Evolutionary conservation across 768 basidiomycete genomes (phyloP).

Genomic region (Pleurotus platypus): DNA sequence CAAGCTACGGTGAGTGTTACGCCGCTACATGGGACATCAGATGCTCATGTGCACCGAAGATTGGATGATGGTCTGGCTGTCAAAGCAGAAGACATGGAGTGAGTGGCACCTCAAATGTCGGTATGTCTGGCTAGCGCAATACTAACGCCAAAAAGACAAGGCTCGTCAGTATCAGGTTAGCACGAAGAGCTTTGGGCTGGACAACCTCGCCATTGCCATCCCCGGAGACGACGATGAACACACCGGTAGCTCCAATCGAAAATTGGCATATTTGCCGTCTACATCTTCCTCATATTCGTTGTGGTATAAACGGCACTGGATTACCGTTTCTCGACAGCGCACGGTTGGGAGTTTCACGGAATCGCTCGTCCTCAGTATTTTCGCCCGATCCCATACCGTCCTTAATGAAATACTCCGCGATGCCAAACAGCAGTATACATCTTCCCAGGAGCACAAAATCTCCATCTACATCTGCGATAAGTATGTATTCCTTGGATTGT

Average conservation of each 20-base stretch:
- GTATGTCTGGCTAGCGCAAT: no score
- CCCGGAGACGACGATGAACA: constrained; percentile 6
- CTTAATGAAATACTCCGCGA: constrained; percentile 52
- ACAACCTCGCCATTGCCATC: not conserved
- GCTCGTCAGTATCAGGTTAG: constrained; percentile 47
- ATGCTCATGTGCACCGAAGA: constrained; percentile 24
- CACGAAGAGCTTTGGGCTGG: constrained; percentile 21
- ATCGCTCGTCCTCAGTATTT: constrained; percentile 40
- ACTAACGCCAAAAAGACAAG: constrained; percentile 21
- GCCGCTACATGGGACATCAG: not conserved
- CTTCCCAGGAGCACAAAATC: constrained; percentile 47
- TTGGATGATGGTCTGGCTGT: constrained; percentile 60
- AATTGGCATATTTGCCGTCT: constrained; percentile 43
- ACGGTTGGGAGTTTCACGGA: constrained; percentile 30
- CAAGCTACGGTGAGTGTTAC: constrained; percentile 18
- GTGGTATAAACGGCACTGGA: constrained; percentile 49
- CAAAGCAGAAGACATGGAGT: constrained; percentile 55
- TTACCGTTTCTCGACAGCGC: constrained; percentile 33
- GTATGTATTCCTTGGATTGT: constrained; percentile 17
- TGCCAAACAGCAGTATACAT: constrained; percentile 47
- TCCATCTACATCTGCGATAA: constrained; percentile 48
- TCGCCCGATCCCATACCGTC: constrained; percentile 40
- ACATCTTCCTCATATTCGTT: constrained; percentile 33
- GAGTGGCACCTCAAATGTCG: constrained; percentile 13
- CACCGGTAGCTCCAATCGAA: constrained; percentile 22